phyloP scores from a whole-genome alignment of 768 basidiomycete species.

The Macrolepiota fuliginosa region DNA sequence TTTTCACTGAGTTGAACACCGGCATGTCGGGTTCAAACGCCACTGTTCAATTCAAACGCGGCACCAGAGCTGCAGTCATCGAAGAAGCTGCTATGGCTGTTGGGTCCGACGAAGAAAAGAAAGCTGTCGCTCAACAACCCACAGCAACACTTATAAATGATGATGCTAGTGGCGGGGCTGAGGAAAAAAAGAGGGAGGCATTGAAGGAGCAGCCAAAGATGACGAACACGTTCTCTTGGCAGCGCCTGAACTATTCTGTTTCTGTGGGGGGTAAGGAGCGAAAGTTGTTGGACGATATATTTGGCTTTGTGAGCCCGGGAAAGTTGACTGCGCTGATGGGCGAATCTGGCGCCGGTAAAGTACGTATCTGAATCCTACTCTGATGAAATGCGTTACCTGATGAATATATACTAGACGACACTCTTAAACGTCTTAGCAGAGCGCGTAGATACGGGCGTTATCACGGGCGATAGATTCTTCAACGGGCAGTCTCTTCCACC shows the following conservation, averaged over 20 bases:
- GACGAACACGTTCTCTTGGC: slow-evolving; percentile 79
- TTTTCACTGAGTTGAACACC: slow-evolving; percentile 56
- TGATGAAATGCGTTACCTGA: not conserved
- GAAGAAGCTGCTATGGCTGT: slow-evolving; percentile 26
- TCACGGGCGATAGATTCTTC: slow-evolving; percentile 51
- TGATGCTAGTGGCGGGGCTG: slow-evolving; percentile 9
- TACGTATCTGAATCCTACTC: slow-evolving; percentile 21
- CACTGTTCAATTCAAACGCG: slow-evolving; percentile 67
- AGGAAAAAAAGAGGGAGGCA: slow-evolving; percentile 26
- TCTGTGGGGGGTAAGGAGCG: slow-evolving; percentile 43
- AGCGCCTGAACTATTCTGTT: slow-evolving; percentile 65
- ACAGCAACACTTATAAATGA: not conserved
- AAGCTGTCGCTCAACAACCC: not conserved
- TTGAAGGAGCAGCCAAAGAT: slow-evolving; percentile 40
- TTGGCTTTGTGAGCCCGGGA: slow-evolving; percentile 80
- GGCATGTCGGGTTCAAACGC: slow-evolving; percentile 31
- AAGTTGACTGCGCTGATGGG: slow-evolving; percentile 80
- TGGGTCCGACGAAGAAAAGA: slow-evolving; percentile 34
- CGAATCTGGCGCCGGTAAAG: slow-evolving; percentile 47
- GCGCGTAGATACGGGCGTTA: slow-evolving; percentile 43
- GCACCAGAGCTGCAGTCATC: slow-evolving; percentile 33
- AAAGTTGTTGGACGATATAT: slow-evolving; percentile 65
- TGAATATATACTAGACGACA: slow-evolving; percentile 46
- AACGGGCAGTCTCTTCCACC: slow-evolving; percentile 50
- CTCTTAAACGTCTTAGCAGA: slow-evolving; percentile 57